These are phyloP conservation scores for Rubus parviflorus DNA, from an alignment of 306 rosid genomes.

Conservation along the genomic window DNA sequence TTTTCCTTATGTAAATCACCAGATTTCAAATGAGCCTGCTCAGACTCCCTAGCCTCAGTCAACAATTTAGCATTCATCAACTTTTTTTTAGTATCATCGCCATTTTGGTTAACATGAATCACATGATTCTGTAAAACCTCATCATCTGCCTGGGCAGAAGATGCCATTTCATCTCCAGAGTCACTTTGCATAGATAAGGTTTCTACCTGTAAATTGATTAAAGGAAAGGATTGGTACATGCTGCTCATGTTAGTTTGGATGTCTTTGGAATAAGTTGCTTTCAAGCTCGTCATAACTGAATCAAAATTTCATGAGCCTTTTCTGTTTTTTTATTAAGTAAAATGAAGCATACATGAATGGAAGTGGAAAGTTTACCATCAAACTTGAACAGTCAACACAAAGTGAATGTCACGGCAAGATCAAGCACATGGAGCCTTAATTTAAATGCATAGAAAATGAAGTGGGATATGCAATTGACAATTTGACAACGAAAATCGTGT, in stretches of 20 bases:
- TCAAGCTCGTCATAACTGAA: background rate
- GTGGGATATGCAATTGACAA: background rate
- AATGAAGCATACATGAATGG: background rate
- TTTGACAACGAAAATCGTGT: background rate
- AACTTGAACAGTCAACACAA: background rate
- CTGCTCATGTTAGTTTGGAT: background rate
- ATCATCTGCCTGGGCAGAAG: conserved; percentile 38
- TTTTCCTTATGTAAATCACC: conserved; percentile 19
- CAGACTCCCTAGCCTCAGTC: background rate
- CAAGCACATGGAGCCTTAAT: background rate
- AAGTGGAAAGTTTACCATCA: background rate
- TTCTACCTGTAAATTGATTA: conserved; percentile 48
- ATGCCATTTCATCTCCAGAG: conserved; percentile 51
- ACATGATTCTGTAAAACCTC: conserved; percentile 33
- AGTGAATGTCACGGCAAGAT: background rate
- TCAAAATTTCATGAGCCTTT: background rate
- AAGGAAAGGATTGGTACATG: background rate
- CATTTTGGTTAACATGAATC: conserved; percentile 34
- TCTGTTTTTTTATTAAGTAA: background rate
- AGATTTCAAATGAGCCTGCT: background rate
- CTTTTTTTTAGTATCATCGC: conserved; percentile 23
- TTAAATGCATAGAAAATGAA: conserved; percentile 8
- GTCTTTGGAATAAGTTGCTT: background rate
- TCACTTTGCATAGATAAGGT: conserved; percentile 50
- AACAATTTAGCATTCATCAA: conserved; percentile 28